Evolutionary conservation across 306 rosid species (phyloP), one percentile per base, ranked within the genome.

Genomic region (Hippophae gyantsensis): DNA sequence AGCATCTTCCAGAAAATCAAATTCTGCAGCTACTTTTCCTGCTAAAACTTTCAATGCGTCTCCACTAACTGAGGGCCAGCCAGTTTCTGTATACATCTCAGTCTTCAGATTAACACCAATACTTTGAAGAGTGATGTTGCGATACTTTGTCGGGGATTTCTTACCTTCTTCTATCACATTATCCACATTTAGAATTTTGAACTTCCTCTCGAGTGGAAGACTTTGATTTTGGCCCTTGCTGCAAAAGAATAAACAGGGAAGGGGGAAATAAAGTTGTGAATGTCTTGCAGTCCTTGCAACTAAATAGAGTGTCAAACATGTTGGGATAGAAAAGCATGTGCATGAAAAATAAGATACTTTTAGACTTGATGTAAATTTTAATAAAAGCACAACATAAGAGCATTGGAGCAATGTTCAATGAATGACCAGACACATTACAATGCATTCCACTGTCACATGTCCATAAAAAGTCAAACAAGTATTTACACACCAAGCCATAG

Each of bases 21-120:
- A 87, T 42, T 83, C 95, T 62, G 98, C 82, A 54, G 98, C 83
- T 70, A 84, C 84, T 60, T 79, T 90, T 76, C 98, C 96, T 48
- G 95, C 90, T 68, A 90, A 73, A 53, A 79, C 69, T 76, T 80
- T 90, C 69, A 90, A 81, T 68, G 95, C 92, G 67, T 73, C 81
- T 46, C 86, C 88, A 49, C 96, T 81, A 65, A 85, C 84, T 60
- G 96, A 85, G 1, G 98, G 98, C 98, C 98, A 90, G 74, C 98
- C 98, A 78, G 78, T 72, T 60, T 86, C 85, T 61, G 98, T 90
- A 76, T 79, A 85, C 70, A 78, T 72, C 56, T 83, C 96, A 55
- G 86, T 81, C 57, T 78, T 65, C 62, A 87, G 70, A 11, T 68
- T 58, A 73, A 11, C 66, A 13, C 67, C 83, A 44, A 81, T 56